These are phyloP conservation scores for Aspergillus biplanus DNA, from an alignment of 495 filamentous ascomycete genomes.

Conservation along the genomic window DNA sequence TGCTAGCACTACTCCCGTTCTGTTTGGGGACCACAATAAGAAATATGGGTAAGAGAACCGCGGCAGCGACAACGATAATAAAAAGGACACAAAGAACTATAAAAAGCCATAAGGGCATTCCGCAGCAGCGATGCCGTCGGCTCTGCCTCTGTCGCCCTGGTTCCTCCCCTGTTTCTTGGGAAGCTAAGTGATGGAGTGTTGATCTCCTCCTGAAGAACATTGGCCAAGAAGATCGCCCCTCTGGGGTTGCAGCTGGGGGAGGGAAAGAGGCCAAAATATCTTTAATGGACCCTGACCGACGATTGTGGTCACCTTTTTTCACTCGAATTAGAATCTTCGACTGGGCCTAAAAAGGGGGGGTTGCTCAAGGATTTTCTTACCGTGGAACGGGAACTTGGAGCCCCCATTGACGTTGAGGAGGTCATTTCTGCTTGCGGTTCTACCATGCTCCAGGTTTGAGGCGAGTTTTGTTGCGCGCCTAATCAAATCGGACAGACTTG, in stretches of 20 bases:
- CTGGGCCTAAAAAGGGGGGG: constrained; percentile 1
- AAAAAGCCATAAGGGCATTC: constrained; percentile 81
- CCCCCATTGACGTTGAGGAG: constrained; percentile 37
- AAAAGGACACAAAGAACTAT: constrained; percentile 68
- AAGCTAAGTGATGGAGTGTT: constrained; percentile 39
- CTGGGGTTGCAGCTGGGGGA: constrained; percentile 69
- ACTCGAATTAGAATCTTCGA: background rate
- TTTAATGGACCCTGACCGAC: constrained; percentile 69
- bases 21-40: constrained; percentile 73
- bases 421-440: constrained; percentile 73
- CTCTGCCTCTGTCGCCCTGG: constrained; percentile 22
- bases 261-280: constrained; percentile 94
- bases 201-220: constrained; percentile 43
- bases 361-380: constrained; percentile 25
- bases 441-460: constrained; percentile 83
- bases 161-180: constrained; percentile 32
- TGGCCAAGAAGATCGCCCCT: constrained; percentile 49
- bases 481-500: constrained; percentile 90
- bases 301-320: constrained; percentile 31
- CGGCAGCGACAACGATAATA: constrained; percentile 79
- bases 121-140: constrained; percentile 63
- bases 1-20: constrained; percentile 27
- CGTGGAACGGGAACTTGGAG: constrained; percentile 27
- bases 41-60: constrained; percentile 83
- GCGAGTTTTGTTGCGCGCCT: constrained; percentile 84